Base-by-base conservation (phyloP, 768 basidiomycete species). In the Trametes cingulata region DNA sequence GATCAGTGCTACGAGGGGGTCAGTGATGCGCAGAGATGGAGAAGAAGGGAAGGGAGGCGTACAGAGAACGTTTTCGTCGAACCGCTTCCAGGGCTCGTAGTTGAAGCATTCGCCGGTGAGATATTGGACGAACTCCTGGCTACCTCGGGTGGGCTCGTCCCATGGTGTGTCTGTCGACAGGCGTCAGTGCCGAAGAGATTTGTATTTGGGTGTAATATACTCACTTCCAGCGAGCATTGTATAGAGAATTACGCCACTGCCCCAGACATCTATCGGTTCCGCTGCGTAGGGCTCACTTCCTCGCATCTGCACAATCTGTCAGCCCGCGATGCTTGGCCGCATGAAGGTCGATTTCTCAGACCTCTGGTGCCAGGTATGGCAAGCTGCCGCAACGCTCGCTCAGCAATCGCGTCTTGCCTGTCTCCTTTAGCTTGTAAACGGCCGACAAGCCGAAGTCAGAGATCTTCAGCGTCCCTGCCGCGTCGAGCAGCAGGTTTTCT, bases 231-330 rank as follows among this genome's bases (percentile, higher is more conserved):
- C 87, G 0, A 98, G 78, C 46, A 99, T 77, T 0, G 96, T 91
- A 71, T 91, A 98, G 0, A 99, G 77, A 46, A 99, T 96, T 25
- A 98, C 91, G 0, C 97, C 97, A 41, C 92, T 84, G 0, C 94
- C 94, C 97, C 97, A 99, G 9, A 93, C 86, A 71, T 99, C 97
- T 22, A 98, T 84, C 0, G 97, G 95, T 58, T 97, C 93, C 1
- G 95, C 97, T 14, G 85, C 73, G 73, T 98, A 99, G 0, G 91
- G 82, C 10, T 71, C 76, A 3, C 85, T 78, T 3, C 76, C 76
- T 36, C 86, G 87, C 33, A 96, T 73, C 94, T 95, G 56, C 2
- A 33, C 12, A 10, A 47, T 24, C 13, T 5, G 6, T 61, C 46
- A 52, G 25, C n/a, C n/a, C n/a, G n/a, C 33, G 20, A 25, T 9